Evolutionary conservation across 768 basidiomycete species (phyloP), one percentile per base, ranked within the genome.

Genomic region (Rhodotorula paludigena): DNA sequence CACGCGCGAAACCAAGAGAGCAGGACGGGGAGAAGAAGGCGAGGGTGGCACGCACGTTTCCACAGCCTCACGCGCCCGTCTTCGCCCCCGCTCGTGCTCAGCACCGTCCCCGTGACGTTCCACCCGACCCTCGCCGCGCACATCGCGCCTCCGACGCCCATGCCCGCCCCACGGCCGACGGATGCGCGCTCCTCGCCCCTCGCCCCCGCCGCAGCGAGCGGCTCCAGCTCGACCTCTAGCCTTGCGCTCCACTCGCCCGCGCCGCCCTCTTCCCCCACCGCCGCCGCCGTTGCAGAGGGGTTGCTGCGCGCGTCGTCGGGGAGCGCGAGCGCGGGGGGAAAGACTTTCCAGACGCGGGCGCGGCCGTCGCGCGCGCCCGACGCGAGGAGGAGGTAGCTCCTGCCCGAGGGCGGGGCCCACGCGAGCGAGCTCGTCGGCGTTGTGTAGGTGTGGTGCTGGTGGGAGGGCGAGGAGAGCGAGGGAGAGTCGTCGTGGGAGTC

Each of bases 391-490:
- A 98, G 94, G 78, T 92, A 94, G 1, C 89, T 89, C 35, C 96
- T 83, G 11, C 94, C 96, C 66, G 91, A 94, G 0, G 88, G 88
- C 1, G 96, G 90, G 0, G 94, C 92, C 93, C 93, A 99, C 23
- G 92, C 82, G 42, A 98, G 84, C 38, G 87, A 86, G 1, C 88
- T 89, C 57, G 94, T 84, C 4, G 93, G 84, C 47, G 81, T 82
- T 78, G 16, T 82, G 76, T 33, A 25, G 72, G 47, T 56, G 74
- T 60, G 14, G 72, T 47, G 7, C 79, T 35, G 48, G 84, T 82
- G 11, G 81, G 63, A 42, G 23, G 51, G 0, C 15, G 42, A 35
- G 45, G 57, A 56, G 28, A 51, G 48, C 23, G 55, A 30, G 9
- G 32, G 28, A 30, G 60, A 52, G 5, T 35, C 3, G 60, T 35